phyloP scores from a whole-genome alignment of 2,329 filamentous ascomycete genomes.

The Scytalidium lignicola region DNA sequence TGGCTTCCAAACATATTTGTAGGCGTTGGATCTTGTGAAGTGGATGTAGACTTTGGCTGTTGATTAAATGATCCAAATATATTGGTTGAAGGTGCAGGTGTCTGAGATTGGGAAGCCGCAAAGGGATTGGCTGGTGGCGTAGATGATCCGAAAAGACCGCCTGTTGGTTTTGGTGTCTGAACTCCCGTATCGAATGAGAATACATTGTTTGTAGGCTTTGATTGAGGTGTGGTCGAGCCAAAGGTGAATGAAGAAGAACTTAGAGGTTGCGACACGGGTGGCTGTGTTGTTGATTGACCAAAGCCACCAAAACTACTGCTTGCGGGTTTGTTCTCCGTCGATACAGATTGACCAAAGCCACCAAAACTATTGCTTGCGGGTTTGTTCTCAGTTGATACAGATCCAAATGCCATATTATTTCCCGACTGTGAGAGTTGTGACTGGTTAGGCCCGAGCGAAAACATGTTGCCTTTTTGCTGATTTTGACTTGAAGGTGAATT shows the following conservation, averaged over 20 bases:
- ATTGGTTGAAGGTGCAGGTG: conserved; percentile 7
- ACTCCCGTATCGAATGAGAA: conserved; percentile 1
- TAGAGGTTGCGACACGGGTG: background rate
- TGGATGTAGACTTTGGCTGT: background rate
- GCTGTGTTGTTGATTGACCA: conserved; percentile 1
- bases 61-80: conserved; percentile 8
- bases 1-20: conserved; percentile 9
- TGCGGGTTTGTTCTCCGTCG: background rate
- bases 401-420: conserved; percentile 6
- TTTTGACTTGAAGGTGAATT: conserved; percentile 1
- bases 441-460: background rate
- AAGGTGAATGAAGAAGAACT: background rate
- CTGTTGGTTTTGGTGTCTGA: background rate
- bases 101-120: conserved; percentile 3
- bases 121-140: conserved; percentile 3
- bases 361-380: conserved; percentile 11
- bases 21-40: conserved; percentile 2
- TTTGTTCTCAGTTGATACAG: conserved; percentile 10
- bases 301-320: conserved; percentile 3
- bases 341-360: conserved; percentile 1
- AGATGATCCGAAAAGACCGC: conserved; percentile 10
- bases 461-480: background rate
- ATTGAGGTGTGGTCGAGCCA: background rate
- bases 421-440: conserved; percentile 5
- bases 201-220: conserved; percentile 1